phyloP scores from a whole-genome alignment of 78 protist species.

The Diacronema lutheri region DNA sequence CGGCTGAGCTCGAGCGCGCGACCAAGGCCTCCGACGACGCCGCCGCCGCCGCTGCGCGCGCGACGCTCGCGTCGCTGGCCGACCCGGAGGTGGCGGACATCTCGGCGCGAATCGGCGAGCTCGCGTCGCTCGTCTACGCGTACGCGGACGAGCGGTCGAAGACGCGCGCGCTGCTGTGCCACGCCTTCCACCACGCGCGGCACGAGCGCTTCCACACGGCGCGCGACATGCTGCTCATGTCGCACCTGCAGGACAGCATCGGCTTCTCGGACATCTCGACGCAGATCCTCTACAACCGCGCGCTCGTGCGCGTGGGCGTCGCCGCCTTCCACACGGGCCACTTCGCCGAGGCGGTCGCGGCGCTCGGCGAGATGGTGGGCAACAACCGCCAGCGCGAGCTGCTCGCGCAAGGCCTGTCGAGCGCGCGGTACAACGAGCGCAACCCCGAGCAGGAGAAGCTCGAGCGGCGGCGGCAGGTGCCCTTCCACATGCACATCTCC shows the following conservation, averaged over 20 bases:
- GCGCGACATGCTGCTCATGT: conserved; percentile 87
- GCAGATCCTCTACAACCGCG: conserved; percentile 87
- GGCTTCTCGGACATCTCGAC: neutral
- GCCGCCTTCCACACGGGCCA: conserved; percentile 86
- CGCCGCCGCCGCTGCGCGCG: neutral
- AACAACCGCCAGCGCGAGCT: conserved; percentile 67
- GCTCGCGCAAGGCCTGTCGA: conserved; percentile 77
- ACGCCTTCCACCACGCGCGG: conserved; percentile 71
- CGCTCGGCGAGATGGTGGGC: conserved; percentile 61
- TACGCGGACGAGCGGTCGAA: conserved; percentile 68
- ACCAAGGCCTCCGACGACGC: neutral
- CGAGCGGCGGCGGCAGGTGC: conserved; percentile 76
- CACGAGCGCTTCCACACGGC: conserved; percentile 56
- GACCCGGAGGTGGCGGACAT: no score
- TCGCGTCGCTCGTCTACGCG: conserved; percentile 56
- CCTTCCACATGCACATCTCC: conserved; percentile 94
- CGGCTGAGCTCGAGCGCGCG: neutral
- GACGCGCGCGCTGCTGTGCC: conserved; percentile 71
- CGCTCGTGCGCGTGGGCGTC: conserved; percentile 91
- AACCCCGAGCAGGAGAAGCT: conserved; percentile 66
- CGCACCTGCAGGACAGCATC: conserved; percentile 73
- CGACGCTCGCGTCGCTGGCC: neutral
- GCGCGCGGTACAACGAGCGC: conserved; percentile 37
- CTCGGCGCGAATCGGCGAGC: conserved; percentile 26
- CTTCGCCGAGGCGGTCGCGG: conserved; percentile 69